These are phyloP conservation scores for Magnolia sinica DNA, from an alignment of 164 flowering plant genomes.

Conservation along the genomic window DNA sequence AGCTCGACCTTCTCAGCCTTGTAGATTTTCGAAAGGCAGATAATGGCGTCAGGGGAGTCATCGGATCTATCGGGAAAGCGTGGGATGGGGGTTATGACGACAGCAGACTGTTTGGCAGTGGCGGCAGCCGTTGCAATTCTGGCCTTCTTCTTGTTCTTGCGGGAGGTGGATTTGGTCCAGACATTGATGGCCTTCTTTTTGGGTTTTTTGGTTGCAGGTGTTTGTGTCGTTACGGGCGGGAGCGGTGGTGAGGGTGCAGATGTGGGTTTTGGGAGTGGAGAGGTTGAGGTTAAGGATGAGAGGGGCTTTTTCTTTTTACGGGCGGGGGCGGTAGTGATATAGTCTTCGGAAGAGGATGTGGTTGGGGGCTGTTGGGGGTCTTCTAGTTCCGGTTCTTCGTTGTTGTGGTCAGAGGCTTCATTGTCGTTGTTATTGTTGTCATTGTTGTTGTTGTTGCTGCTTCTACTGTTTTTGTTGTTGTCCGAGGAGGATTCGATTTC, in stretches of 20 bases:
- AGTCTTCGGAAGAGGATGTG: conserved; percentile 8
- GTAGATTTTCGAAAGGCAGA: conserved; percentile 78
- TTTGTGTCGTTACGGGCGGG: neutral
- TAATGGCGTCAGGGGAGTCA: conserved; percentile 54
- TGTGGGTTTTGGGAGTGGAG: neutral
- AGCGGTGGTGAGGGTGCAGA: neutral
- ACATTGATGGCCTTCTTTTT: conserved; percentile 57
- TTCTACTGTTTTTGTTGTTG: conserved; percentile 6
- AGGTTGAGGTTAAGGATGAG: conserved; percentile 15
- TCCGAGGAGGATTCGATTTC: neutral
- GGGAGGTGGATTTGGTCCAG: conserved; percentile 65
- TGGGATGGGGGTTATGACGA: conserved; percentile 61
- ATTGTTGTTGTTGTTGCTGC: conserved; percentile 36
- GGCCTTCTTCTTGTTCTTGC: conserved; percentile 72
- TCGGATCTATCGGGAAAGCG: conserved; percentile 73
- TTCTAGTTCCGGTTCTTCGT: conserved; percentile 8
- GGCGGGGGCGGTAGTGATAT: neutral
- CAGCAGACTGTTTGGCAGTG: conserved; percentile 38
- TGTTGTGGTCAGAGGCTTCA: conserved; percentile 19
- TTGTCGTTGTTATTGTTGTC: conserved; percentile 18
- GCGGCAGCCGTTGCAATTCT: conserved; percentile 32
- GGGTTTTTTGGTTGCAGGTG: conserved; percentile 37
- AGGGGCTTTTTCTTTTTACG: conserved; percentile 50
- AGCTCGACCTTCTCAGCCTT: conserved; percentile 97
- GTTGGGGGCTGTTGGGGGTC: neutral